These are phyloP conservation scores for Skeletonema grethae DNA, from an alignment of 108 stramenopile species.

Conservation along the genomic window DNA sequence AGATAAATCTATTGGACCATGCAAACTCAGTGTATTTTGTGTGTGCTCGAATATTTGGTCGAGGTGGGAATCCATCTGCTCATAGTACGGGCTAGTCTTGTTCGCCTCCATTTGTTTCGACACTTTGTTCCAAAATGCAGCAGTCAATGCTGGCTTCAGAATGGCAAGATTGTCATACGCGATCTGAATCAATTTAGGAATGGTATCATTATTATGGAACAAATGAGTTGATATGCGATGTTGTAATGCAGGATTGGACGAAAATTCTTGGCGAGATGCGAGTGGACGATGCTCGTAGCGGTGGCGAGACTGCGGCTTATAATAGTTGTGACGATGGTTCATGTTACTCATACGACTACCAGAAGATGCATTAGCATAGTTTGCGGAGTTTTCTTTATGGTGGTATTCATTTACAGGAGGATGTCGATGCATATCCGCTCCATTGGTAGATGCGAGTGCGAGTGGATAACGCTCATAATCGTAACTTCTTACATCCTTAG, in stretches of 20 bases:
- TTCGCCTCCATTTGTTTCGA: too few species aligned
- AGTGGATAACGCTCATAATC: background rate
- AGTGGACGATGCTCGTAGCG: background rate
- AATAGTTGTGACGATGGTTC: background rate
- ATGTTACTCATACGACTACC: background rate
- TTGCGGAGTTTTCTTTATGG: background rate
- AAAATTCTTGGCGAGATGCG: background rate
- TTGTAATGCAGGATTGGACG: too few species aligned
- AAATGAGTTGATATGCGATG: too few species aligned
- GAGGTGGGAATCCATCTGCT: background rate
- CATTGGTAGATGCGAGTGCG: background rate
- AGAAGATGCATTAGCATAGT: background rate
- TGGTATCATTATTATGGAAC: background rate
- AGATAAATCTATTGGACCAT: background rate
- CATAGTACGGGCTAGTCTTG: background rate
- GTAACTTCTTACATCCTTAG: too few species aligned
- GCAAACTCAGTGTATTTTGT: background rate
- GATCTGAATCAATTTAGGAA: background rate
- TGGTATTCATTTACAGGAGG: background rate
- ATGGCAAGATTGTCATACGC: background rate
- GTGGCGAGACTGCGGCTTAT: background rate
- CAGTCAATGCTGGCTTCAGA: background rate
- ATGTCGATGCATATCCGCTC: background rate
- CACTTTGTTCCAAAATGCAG: background rate
- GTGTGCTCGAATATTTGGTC: background rate